Conservation (phyloP, 139 green algal genomes). For the Tetradesmus obliquus region DNA sequence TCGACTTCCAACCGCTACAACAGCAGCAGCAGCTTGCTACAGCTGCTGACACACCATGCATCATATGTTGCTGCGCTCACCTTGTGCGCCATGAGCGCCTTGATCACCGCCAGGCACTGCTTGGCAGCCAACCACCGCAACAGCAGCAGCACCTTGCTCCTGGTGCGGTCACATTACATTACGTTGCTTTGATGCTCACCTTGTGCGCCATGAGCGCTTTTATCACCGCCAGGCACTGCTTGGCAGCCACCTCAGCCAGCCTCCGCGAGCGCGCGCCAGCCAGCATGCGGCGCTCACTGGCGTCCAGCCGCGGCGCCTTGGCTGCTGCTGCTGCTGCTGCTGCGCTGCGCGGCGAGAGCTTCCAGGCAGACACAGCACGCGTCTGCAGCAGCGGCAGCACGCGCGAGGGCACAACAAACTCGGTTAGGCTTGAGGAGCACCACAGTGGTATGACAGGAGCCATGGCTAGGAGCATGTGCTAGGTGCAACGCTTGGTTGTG, state of each 20-base stretch:
- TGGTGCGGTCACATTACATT: neutral
- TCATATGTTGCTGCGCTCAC: neutral
- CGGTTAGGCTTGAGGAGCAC: neutral
- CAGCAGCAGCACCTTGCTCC: neutral
- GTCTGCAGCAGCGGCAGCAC: neutral
- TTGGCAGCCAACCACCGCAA: neutral
- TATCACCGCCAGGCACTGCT: slow-evolving; percentile 41
- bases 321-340: neutral
- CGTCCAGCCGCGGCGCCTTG: neutral
- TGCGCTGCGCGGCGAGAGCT: neutral
- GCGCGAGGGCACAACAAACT: neutral
- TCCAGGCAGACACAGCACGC: slow-evolving; percentile 15
- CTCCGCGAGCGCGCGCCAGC: neutral
- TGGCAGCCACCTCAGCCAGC: slow-evolving; percentile 21
- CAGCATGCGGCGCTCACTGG: slow-evolving; percentile 22
- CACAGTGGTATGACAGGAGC: neutral
- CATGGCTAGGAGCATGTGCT: too few species aligned
- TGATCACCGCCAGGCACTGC: too few species aligned
- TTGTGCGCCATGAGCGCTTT: slow-evolving; percentile 50
- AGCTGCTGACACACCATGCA: neutral
- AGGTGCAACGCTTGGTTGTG: too few species aligned
- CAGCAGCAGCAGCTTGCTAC: neutral
- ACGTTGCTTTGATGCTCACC: neutral
- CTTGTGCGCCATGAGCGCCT: too few species aligned
- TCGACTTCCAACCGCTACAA: too few species aligned